Evolutionary conservation across 352 stramenopile genomes (phyloP), one percentile per base, ranked within the genome.

Genomic region (Globisporangium cylindrosporum): DNA sequence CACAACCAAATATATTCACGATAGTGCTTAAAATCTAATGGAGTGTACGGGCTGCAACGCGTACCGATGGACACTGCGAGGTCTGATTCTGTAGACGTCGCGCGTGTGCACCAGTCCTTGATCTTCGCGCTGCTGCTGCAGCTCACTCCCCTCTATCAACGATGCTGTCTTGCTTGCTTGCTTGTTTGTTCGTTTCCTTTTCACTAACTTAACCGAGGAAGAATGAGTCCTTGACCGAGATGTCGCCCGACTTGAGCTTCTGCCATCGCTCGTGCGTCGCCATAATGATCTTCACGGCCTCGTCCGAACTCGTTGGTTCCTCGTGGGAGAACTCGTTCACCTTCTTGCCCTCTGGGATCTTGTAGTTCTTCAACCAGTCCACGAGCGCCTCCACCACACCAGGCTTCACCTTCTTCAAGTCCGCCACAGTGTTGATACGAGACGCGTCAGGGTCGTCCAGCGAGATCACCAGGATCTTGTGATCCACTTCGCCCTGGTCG

Each of bases 321-420:
- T 96, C 74, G 59, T 95, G 91, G 2, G 91, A 93, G 53, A 99
- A 89, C 58, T 78, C 74, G 72, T 99, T 99, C 67, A 93, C 88
- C 8, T 83, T 77, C 79, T 99, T 99, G 62, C 97, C 97, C 69
- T 99, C 97, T 0, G 92, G 92, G n/a, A 98, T 98, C 82, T 99
- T 99, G 87, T 99, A 99, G 60, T 96, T 96, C 69, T 98, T 98
- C 43, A 99, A 82, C 97, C 97, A 99, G 74, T 99, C 91, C 9
- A 96, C 77, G 14, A 99, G 74, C 8, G 79, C 74, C 24, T 92
- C 91, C 24, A 98, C 72, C 22, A 94, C 88, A 43, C 95, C 95
- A 2, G 97, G 97, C 72, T 98, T 97, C 55, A 97, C 72, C 41
- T 73, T 73, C 72, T 98, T 87, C 32, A 99, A 79, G 80, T 99